Base-by-base conservation (phyloP, 1,139 yeast species). In the Debaryomyces sp. region DNA sequence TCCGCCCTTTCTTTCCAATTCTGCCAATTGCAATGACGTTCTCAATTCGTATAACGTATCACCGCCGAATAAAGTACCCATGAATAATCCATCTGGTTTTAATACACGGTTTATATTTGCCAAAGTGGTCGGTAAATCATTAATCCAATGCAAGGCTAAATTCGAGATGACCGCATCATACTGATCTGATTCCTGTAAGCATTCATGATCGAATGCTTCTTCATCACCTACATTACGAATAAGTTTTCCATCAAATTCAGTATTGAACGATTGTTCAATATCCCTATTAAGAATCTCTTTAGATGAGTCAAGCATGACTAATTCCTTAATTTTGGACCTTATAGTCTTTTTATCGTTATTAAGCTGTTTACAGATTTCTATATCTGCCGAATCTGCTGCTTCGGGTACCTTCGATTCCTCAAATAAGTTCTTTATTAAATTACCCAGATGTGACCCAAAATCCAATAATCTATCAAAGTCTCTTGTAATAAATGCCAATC, bases 31-130 rank as follows among this genome's bases (percentile, higher is more conserved):
- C 43, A 89, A 70, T 1, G 92, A 76, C 0, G 96, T 87, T 45
- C 96, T 76, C 47, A 89, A 73, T 64, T 89, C 96, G 59, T 83
- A 89, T 24, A 89, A 70, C 1, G 96, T 86, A 63, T 89, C 96
- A 5, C 94, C 95, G 6, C 95, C 95, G 57, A 88, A 80, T 75
- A 89, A 78, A n/a, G 91, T 81, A 1, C 88, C 96, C 78, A 89
- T 77, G 57, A 89, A 87, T 63, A 90, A 73, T 1, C 96, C 95
- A 62, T 89, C 96, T 0, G 95, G 95, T 50, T 82, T 83, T 41
- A 89, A 70, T 18, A 87, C 76, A n/a, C 70, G 63, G 59, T 84
- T 82, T 53, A 89, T 77, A 50, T 82, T 77, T 21, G 70, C 64
- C 46, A 89, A 74, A 1, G 83, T 78, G 1, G 77, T 74, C 0